These are phyloP conservation scores for Gossypium sturtianum DNA, from an alignment of 345 rosid genomes.

Conservation along the genomic window DNA sequence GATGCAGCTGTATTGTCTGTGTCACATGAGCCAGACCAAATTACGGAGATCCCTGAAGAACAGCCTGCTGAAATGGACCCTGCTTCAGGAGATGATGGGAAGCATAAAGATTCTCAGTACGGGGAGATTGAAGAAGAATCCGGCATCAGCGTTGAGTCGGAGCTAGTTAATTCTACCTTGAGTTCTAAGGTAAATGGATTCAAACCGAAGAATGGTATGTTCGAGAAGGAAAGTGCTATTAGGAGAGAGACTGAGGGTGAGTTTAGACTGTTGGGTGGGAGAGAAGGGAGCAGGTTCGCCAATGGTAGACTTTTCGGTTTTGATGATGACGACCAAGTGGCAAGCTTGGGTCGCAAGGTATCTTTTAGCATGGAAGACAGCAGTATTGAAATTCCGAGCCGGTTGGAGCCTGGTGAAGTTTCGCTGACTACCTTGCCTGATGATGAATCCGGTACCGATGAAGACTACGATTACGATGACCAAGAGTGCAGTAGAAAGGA, in stretches of 20 bases:
- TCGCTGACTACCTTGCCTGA: slow-evolving; percentile 45
- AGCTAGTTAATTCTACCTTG: slow-evolving; percentile 12
- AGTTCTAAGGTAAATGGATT: slow-evolving; percentile 22
- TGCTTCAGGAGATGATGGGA: slow-evolving; percentile 18
- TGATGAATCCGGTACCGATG: slow-evolving; percentile 47
- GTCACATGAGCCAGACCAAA: slow-evolving; percentile 42
- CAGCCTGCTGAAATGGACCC: slow-evolving; percentile 25
- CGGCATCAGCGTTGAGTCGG: slow-evolving; percentile 15
- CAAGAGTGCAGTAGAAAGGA: slow-evolving; percentile 69
- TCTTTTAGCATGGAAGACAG: slow-evolving; percentile 45
- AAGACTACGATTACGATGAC: slow-evolving; percentile 39
- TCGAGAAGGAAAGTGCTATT: slow-evolving; percentile 46
- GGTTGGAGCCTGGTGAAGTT: slow-evolving; percentile 51
- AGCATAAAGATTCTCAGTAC: slow-evolving; percentile 22
- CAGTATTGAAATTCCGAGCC: slow-evolving; percentile 28
- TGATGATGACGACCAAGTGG: slow-evolving; percentile 38
- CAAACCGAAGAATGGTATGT: slow-evolving; percentile 11
- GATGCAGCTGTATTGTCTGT: slow-evolving; percentile 75
- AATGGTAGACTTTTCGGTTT: slow-evolving; percentile 41
- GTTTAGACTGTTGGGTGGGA: slow-evolving; percentile 53
- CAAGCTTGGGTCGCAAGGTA: slow-evolving; percentile 37
- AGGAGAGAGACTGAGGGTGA: slow-evolving; percentile 70
- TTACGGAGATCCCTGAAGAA: slow-evolving; percentile 46
- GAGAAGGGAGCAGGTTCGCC: slow-evolving; percentile 43
- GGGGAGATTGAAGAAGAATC: slow-evolving; percentile 44